Conservation (phyloP, 1,284 basidiomycete genomes). For the Cystobasidium sp. region DNA sequence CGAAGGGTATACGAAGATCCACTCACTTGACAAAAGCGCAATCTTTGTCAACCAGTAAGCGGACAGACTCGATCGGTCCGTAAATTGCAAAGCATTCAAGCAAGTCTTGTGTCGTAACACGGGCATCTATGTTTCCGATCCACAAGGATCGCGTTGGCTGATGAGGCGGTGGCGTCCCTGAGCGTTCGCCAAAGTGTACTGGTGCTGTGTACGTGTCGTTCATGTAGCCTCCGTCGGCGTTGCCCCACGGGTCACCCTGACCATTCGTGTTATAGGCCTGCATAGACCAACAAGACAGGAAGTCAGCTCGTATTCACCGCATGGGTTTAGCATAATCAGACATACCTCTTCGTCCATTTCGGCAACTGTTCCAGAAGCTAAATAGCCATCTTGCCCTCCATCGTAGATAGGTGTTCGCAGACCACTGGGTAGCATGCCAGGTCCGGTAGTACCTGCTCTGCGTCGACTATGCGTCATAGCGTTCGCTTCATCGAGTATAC, state of each 20-base stretch:
- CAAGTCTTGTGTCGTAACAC: slow-evolving; percentile 89
- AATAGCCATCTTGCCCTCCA: slow-evolving; percentile 5
- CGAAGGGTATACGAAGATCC: background rate
- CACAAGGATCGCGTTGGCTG: slow-evolving; percentile 93
- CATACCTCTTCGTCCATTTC: slow-evolving; percentile 31
- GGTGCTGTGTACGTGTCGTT: slow-evolving; percentile 27
- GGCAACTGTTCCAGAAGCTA: slow-evolving; percentile 8
- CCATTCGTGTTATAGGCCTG: slow-evolving; percentile 2
- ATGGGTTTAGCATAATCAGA: background rate
- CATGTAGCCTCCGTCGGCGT: background rate
- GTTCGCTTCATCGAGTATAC: slow-evolving; percentile 70
- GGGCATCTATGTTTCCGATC: slow-evolving; percentile 95
- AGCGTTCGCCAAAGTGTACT: slow-evolving; percentile 20
- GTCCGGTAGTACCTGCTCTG: slow-evolving; percentile 51
- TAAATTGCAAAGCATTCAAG: slow-evolving; percentile 94
- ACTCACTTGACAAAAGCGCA: slow-evolving; percentile 97
- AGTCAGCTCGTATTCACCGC: background rate
- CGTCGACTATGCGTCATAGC: slow-evolving; percentile 54
- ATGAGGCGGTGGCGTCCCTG: slow-evolving; percentile 60
- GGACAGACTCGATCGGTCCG: slow-evolving; percentile 91
- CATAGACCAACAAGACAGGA: background rate
- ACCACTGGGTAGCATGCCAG: slow-evolving; percentile 30
- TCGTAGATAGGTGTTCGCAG: slow-evolving; percentile 33
- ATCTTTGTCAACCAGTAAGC: slow-evolving; percentile 95
- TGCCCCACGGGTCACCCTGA: background rate